These are phyloP conservation scores for Verticillium zaregamsianum DNA, from an alignment of 2,329 filamentous ascomycete genomes.

Conservation along the genomic window DNA sequence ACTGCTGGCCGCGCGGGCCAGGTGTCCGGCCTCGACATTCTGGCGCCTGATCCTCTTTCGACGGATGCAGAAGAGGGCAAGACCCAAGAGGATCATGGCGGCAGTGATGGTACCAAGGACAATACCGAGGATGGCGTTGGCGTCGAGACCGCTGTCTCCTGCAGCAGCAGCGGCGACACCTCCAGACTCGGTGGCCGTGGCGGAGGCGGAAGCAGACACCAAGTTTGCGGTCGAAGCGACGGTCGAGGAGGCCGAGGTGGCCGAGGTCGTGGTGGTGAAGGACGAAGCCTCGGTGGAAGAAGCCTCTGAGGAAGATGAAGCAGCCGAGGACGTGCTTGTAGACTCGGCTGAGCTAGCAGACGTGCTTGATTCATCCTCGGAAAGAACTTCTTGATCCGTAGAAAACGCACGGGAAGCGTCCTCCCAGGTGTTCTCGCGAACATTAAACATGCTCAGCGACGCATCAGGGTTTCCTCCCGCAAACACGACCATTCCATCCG, in stretches of 20 bases:
- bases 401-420: slow-evolving; percentile 64
- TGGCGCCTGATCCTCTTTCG: slow-evolving; percentile 48
- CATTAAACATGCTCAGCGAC: slow-evolving; percentile 73
- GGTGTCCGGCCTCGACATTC: neutral
- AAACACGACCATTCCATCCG: slow-evolving; percentile 67
- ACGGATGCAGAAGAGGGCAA: slow-evolving; percentile 66
- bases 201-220: slow-evolving; percentile 20
- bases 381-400: slow-evolving; percentile 32
- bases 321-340: slow-evolving; percentile 22
- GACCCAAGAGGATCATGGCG: slow-evolving; percentile 63
- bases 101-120: slow-evolving; percentile 79
- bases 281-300: slow-evolving; percentile 21
- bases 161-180: slow-evolving; percentile 22
- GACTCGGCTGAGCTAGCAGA: slow-evolving; percentile 21
- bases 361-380: slow-evolving; percentile 19
- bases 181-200: slow-evolving; percentile 22
- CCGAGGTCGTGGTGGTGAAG: slow-evolving; percentile 3
- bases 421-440: slow-evolving; percentile 71
- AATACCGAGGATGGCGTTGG: slow-evolving; percentile 68
- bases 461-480: slow-evolving; percentile 62
- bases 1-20: slow-evolving; percentile 24
- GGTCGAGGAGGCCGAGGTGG: slow-evolving; percentile 9
- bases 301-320: slow-evolving; percentile 18
- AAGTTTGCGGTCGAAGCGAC: slow-evolving; percentile 13
- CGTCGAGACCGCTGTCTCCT: slow-evolving; percentile 16